Conservation (phyloP, 2,329 filamentous ascomycete species). For the Aspergillus nomiae region DNA sequence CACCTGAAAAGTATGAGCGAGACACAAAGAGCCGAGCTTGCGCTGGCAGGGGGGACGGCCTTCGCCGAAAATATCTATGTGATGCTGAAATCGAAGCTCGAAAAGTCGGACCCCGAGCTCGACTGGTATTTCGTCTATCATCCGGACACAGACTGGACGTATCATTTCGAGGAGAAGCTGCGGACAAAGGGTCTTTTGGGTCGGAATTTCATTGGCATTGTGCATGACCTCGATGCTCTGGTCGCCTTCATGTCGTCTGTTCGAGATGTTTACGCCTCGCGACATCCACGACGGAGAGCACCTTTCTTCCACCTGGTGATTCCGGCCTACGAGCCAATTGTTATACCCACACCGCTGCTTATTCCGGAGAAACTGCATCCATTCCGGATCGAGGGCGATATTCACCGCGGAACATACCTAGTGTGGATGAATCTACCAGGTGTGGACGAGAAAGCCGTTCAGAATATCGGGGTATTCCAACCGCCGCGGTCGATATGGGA, state of each 20-base stretch:
- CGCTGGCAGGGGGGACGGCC: neutral
- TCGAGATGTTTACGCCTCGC: neutral
- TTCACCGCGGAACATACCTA: neutral
- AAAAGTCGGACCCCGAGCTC: neutral
- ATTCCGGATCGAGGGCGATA: slow-evolving; percentile 2
- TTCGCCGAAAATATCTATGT: slow-evolving; percentile 7
- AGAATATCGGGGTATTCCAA: slow-evolving; percentile 3
- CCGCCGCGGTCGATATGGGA: slow-evolving; percentile 1
- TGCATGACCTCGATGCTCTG: slow-evolving; percentile 5
- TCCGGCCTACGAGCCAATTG: slow-evolving; percentile 5
- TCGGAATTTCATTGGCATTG: slow-evolving; percentile 4
- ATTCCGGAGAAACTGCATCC: slow-evolving; percentile 3
- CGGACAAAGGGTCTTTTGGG: slow-evolving; percentile 2
- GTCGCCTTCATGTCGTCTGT: slow-evolving; percentile 5
- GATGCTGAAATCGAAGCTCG: slow-evolving; percentile 7
- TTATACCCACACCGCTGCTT: neutral
- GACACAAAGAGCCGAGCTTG: neutral
- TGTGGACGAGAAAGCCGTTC: neutral
- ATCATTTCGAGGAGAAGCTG: slow-evolving; percentile 7
- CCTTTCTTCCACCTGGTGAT: slow-evolving; percentile 6
- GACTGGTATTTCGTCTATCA: slow-evolving; percentile 9
- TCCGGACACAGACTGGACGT: slow-evolving; percentile 9
- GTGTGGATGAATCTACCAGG: slow-evolving; percentile 8
- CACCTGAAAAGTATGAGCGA: slow-evolving; percentile 5
- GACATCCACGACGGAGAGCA: neutral